Conservation (phyloP, 805 yeast genomes). For the Teunomyces gatunensis region DNA sequence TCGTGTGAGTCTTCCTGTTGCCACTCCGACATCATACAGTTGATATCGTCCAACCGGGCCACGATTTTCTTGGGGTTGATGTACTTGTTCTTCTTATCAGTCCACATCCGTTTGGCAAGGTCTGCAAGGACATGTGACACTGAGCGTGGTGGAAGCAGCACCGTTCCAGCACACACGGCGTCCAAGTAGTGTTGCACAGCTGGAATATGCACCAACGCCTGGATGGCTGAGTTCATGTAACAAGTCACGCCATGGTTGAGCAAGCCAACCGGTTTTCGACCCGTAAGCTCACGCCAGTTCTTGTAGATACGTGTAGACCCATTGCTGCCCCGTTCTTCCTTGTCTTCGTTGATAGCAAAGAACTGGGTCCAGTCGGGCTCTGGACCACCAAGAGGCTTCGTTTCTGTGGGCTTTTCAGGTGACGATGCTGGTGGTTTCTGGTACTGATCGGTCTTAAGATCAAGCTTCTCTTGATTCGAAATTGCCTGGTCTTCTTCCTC, state of each 20-base stretch:
- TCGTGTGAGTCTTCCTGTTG: slow-evolving; percentile 98
- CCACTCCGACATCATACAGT: slow-evolving; percentile 96
- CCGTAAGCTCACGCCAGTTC: slow-evolving; percentile 61
- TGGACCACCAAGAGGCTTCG: neutral
- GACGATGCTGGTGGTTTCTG: slow-evolving; percentile 4
- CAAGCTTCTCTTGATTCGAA: slow-evolving; percentile 7
- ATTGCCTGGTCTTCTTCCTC: slow-evolving; percentile 15
- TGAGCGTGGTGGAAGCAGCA: slow-evolving; percentile 48
- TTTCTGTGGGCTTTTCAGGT: slow-evolving; percentile 8
- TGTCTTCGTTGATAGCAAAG: slow-evolving; percentile 56
- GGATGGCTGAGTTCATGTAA: slow-evolving; percentile 93
- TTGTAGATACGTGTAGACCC: slow-evolving; percentile 58
- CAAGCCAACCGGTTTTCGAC: slow-evolving; percentile 68
- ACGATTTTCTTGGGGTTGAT: slow-evolving; percentile 77
- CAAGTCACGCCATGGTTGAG: slow-evolving; percentile 94
- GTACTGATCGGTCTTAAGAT: slow-evolving; percentile 15
- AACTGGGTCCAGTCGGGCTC: slow-evolving; percentile 25
- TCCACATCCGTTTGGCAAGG: slow-evolving; percentile 69
- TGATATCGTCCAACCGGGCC: slow-evolving; percentile 72
- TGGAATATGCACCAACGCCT: slow-evolving; percentile 86
- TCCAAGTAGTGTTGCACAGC: slow-evolving; percentile 81
- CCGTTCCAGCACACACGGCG: slow-evolving; percentile 55
- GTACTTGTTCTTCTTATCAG: slow-evolving; percentile 38
- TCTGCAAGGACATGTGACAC: slow-evolving; percentile 69
- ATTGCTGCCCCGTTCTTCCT: slow-evolving; percentile 64